Percentiles rank a stretch among this genome's conserved stretches.
Conservation (phyloP, 2,329 filamentous ascomycete species). For the Ceratocystis lukuohia region DNA sequence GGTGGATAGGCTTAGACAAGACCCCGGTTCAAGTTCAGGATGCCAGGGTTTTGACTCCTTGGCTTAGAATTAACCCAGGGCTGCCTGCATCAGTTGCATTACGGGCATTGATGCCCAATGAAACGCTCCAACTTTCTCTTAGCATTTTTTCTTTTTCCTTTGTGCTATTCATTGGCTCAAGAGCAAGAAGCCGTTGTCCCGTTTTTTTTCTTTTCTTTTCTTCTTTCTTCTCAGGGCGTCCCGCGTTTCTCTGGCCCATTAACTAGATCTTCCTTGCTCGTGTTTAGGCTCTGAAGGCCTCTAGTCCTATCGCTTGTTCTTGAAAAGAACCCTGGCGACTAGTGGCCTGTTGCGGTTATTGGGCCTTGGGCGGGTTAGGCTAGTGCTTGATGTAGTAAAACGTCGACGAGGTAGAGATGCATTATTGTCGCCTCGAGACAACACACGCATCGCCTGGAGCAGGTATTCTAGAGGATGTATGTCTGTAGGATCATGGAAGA, state of each 20-base stretch:
- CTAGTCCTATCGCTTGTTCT: background rate
- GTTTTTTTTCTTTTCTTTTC: background rate
- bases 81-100: background rate
- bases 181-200: background rate
- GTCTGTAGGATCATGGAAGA: background rate
- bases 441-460: too few species aligned
- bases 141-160: background rate
- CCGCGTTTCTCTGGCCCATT: too few species aligned
- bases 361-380: too few species aligned
- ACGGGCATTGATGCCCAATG: conserved; percentile 1
- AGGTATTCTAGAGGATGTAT: background rate
- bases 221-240: background rate
- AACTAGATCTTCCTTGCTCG: background rate
- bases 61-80: background rate
- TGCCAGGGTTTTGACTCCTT: background rate
- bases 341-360: background rate
- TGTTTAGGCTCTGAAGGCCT: background rate
- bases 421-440: too few species aligned
- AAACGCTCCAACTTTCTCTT: background rate
- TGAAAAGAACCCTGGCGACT: background rate
- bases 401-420: too few species aligned
- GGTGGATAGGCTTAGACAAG: background rate
- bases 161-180: too few species aligned
- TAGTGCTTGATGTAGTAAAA: too few species aligned
- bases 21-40: background rate